Evolutionary conservation across 371 early-diverging fungal genomes (phyloP), one percentile per base, ranked within the genome.

Genomic region (Smittium culicis): DNA sequence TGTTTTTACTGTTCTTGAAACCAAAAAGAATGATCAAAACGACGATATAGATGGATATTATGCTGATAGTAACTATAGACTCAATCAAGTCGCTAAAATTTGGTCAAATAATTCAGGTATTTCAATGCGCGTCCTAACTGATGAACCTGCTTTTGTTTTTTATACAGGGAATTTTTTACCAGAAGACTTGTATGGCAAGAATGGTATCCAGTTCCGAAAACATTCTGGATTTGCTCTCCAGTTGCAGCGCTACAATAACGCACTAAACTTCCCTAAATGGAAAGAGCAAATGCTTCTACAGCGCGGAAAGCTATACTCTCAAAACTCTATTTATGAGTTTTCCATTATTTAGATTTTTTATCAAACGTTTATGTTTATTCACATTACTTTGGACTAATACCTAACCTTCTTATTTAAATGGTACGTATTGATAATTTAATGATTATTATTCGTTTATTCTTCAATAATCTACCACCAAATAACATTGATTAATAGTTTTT

Each of bases 111-210:
- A 28, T n/a, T 68, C 79, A 56, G 81, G 80, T 14, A 71, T 83
- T 24, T 28, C 61, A 27, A 66, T 85, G 65, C 69, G 73, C 1
- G 67, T 83, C 8, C 30, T 67, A 29, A 74, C 79, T 1, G 72
- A 73, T 61, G 78, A 79, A 61, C 72, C 79, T 2, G 83, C 77
- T 0, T 72, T 85, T 29, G 79, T 82, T 65, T 64, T 85, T 61
- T 85, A 85, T 61, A 79, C 85, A n/a, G 83, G 77, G 24, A 83
- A 84, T 70, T 83, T 75, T 74, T 67, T 82, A 60, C 75, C 76
- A 33, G 74, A 73, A 45, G 45, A 68, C 28, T 68, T 70, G 33
- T 72, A 66, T 27, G 69, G 69, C 35, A 66, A 68, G 54, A n/a
- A n/a, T n/a, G 73, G 70, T n/a, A 25, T 61, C 1, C 34, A 63